These are phyloP conservation scores for Tulasnella sp. DNA, from an alignment of 768 basidiomycete species.

Conservation along the genomic window DNA sequence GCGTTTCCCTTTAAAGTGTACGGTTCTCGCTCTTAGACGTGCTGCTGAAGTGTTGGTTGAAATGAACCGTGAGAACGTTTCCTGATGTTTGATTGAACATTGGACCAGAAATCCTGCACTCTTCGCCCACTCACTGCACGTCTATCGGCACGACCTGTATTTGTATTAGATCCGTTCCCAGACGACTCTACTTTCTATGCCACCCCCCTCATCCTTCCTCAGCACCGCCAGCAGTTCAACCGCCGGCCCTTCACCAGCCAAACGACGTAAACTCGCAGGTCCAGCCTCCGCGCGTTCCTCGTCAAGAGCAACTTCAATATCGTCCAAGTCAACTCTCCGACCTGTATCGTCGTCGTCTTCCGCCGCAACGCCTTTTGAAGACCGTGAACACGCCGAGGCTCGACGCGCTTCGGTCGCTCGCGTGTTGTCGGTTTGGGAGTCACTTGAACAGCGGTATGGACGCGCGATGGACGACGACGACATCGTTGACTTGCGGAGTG, in stretches of 20 bases:
- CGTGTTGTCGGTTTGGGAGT: slow-evolving; percentile 28
- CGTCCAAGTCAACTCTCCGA: slow-evolving; percentile 22
- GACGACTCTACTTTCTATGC: background rate
- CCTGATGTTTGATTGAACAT: slow-evolving; percentile 9
- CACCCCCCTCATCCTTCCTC: background rate
- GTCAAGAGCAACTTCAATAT: background rate
- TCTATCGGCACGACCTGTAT: background rate
- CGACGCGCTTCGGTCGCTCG: slow-evolving; percentile 24
- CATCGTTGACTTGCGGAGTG: slow-evolving; percentile 26
- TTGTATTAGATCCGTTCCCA: background rate
- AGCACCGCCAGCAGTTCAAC: background rate
- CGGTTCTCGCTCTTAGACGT: too few relatives aligned
- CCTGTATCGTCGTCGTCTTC: background rate
- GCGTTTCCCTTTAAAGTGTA: background rate
- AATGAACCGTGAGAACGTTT: background rate
- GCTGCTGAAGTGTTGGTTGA: background rate
- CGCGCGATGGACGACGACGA: slow-evolving; percentile 28
- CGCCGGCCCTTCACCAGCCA: slow-evolving; percentile 8
- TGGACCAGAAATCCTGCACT: background rate
- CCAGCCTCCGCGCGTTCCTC: background rate
- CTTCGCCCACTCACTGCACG: background rate
- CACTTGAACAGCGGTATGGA: slow-evolving; percentile 27
- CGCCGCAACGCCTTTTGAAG: background rate
- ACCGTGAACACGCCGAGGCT: slow-evolving; percentile 18
- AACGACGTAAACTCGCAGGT: slow-evolving; percentile 9